Evolutionary conservation across 805 yeast genomes (phyloP).

Genomic region (Cyberlindnera lachancei): DNA sequence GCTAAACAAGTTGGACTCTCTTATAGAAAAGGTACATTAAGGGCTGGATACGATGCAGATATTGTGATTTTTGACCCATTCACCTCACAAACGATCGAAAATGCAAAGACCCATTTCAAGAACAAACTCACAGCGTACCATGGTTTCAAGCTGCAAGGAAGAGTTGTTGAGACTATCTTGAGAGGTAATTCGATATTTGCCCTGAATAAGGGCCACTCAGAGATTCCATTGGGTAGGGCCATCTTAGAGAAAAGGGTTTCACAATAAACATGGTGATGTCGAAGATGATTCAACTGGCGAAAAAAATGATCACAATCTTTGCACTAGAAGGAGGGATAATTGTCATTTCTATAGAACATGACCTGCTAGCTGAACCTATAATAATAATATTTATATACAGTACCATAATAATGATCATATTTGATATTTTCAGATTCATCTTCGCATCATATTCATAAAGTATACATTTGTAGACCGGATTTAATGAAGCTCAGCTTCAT

Average conservation of each 20-base stretch:
- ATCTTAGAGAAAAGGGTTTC: conserved; percentile 49
- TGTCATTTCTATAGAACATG: no score
- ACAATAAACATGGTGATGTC: no score
- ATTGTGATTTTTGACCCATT: conserved; percentile 73
- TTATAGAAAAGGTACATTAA: conserved; percentile 65
- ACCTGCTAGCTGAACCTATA: no score
- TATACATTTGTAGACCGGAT: no score
- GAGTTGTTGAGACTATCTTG: conserved; percentile 71
- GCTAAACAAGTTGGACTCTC: conserved; percentile 78
- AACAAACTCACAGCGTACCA: conserved; percentile 86
- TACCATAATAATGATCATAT: no score
- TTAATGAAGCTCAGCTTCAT: no score
- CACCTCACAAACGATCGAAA: conserved; percentile 39
- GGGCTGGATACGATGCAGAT: conserved; percentile 82
- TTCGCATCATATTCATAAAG: no score
- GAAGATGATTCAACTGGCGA: no score
- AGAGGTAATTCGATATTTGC: conserved; percentile 69
- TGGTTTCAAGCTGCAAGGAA: conserved; percentile 61
- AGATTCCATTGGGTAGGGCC: conserved; percentile 49
- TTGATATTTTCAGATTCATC: no score
- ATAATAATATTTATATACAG: no score
- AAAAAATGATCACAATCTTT: no score
- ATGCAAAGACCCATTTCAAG: conserved; percentile 59
- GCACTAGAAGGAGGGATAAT: no score
- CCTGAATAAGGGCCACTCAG: conserved; percentile 43